Base-by-base conservation (phyloP, 106 monocot genomes). In the Allium sativum region DNA sequence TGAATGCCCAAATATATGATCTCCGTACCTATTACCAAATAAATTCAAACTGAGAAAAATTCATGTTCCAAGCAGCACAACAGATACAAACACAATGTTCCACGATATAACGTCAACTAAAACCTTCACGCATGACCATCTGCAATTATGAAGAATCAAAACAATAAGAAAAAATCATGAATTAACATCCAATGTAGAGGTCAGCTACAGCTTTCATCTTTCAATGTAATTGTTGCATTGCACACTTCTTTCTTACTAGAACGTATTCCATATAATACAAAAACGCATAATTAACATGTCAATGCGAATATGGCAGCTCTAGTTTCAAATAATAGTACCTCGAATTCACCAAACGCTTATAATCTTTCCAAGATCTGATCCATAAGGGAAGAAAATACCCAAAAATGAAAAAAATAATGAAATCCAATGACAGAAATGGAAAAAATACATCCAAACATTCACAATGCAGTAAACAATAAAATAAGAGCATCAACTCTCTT, bases 321-420 rank as follows among this genome's bases (percentile, higher is more conserved):
- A 9, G 13, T 7, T 21, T 7, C 18, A 56, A 0, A 0, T 56
- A 17, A 58, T 41, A 58, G 12, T 70, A 91, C 91, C 93, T 88
- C 88, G 48, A 93, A 93, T 74, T 93, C 93, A 19, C 93, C 93
- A 50, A 93, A 93, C 6, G 93, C 76, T 58, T 87, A 69, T 14
- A 93, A 71, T 71, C 93, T 73, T 42, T 88, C 75, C 12, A 93
- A 77, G 59, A 93, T 93, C 74, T 93, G 80, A n/a, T 50, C 75
- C 93, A 93, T 93, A 0, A 88, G 93, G 65, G 93, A 62, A 48
- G 88, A 93, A 51, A 60, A 71, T 52, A 74, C 88, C 93, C 88
- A 46, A 31, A 3, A 21, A 21, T 12, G 71, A 65, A 9, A 80
- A n/a, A 45, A 56, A 48, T 44, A 10, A 53, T 7, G 61, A 58